Evolutionary conservation across 129 eudicot genomes (phyloP).

Genomic region (carrot (Daucus carota)): DH1_v3.0 NC_030388.2:32660501-32661000

Average conservation of each 20-base stretch:
- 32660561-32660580: constrained; percentile 35
- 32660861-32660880: background rate
- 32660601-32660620: constrained; percentile 6
- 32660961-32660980: constrained; percentile 13
- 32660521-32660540: background rate
- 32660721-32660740: no score
- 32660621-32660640: constrained; percentile 31
- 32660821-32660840: constrained; percentile 16
- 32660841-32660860: constrained; percentile 24
- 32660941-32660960: constrained; percentile 18
- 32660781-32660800: no score
- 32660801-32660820: no score
- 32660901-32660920: constrained; percentile 13
- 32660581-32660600: constrained; percentile 34
- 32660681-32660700: constrained; percentile 48
- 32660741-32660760: no score
- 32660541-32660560: constrained; percentile 5
- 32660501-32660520: background rate
- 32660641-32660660: constrained; percentile 27
- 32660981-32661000: constrained; percentile 10
- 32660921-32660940: constrained; percentile 21
- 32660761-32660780: no score
- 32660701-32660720: constrained; percentile 31
- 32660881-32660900: background rate
- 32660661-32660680: constrained; percentile 21